A percentile compares a stretch with the other conserved stretches of the same genome.
Conservation (phyloP, 805 yeast species). For the Cyberlindnera xishuangbannaensis region DNA sequence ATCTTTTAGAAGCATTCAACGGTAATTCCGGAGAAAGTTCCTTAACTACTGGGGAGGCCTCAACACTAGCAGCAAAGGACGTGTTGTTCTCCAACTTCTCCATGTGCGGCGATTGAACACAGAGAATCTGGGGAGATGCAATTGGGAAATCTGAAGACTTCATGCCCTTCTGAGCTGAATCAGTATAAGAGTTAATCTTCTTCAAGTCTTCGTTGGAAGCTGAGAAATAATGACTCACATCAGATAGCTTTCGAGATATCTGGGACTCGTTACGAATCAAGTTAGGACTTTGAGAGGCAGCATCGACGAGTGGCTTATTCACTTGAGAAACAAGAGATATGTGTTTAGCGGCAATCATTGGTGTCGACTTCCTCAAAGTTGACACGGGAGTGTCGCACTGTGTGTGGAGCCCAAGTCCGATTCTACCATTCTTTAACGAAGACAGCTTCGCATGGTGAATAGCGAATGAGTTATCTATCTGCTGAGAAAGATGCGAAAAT, state of each 20-base stretch:
- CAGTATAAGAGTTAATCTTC: constrained; percentile 10
- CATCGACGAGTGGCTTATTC: no score
- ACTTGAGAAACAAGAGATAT: no score
- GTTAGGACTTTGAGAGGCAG: no score
- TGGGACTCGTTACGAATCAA: constrained; percentile 5
- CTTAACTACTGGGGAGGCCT: not conserved
- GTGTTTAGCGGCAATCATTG: constrained; percentile 14
- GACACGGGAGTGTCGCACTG: constrained; percentile 4
- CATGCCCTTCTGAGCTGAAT: not conserved
- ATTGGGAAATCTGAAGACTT: no score
- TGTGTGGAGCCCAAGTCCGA: constrained; percentile 21
- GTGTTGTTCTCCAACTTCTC: constrained; percentile 5
- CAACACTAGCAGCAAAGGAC: not conserved
- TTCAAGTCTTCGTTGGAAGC: constrained; percentile 7
- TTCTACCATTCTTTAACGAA: constrained; percentile 8
- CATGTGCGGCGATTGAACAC: constrained; percentile 7
- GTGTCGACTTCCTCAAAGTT: constrained; percentile 15
- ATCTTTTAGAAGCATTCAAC: not conserved
- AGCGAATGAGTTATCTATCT: constrained; percentile 3
- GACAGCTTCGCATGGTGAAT: constrained; percentile 8
- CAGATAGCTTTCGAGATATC: constrained; percentile 10
- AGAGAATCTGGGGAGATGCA: constrained; percentile 6
- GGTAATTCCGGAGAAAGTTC: constrained; percentile 4
- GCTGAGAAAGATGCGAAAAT: constrained; percentile 6
- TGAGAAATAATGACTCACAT: constrained; percentile 10